phyloP scores from a whole-genome alignment of 108 stramenopile species.

The Pseudonitzschia delicatissima region DNA sequence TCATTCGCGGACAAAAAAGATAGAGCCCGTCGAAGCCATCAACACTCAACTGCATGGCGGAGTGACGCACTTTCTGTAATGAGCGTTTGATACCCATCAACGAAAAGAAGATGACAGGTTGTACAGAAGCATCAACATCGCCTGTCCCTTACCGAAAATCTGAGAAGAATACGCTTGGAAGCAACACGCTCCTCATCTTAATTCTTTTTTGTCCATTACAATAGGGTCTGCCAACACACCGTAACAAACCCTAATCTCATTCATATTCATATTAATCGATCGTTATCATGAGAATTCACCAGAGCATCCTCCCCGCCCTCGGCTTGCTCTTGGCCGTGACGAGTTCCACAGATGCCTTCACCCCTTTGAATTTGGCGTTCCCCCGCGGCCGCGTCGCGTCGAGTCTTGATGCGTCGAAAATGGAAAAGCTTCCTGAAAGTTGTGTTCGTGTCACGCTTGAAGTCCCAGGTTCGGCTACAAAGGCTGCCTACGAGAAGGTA shows the following conservation, averaged over 20 bases:
- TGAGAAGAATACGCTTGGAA: no score
- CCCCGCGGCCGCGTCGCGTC: neutral
- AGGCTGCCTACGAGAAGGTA: slow-evolving; percentile 80
- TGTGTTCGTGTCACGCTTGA: slow-evolving; percentile 68
- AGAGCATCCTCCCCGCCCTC: neutral
- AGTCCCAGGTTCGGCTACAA: slow-evolving; percentile 64
- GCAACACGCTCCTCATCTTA: no score
- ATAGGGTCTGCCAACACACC: no score
- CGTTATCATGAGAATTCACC: neutral
- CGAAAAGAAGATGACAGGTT: no score
- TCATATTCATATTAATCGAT: no score
- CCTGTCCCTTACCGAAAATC: no score
- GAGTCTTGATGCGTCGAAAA: slow-evolving; percentile 39
- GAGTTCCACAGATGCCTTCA: slow-evolving; percentile 18
- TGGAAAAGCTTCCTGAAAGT: slow-evolving; percentile 65
- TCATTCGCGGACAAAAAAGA: neutral
- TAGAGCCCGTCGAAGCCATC: neutral
- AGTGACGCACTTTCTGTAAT: neutral
- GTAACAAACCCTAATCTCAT: no score
- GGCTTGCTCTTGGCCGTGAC: slow-evolving; percentile 18
- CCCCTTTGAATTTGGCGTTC: slow-evolving; percentile 20
- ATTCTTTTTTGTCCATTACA: no score
- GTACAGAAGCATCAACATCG: no score
- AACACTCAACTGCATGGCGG: neutral
- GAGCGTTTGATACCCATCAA: slow-evolving; percentile 2